A percentile compares a stretch with the other conserved stretches of the same genome.
Evolutionary conservation across 345 rosid genomes (phyloP).

Genomic region (Physaria fendleri): DNA sequence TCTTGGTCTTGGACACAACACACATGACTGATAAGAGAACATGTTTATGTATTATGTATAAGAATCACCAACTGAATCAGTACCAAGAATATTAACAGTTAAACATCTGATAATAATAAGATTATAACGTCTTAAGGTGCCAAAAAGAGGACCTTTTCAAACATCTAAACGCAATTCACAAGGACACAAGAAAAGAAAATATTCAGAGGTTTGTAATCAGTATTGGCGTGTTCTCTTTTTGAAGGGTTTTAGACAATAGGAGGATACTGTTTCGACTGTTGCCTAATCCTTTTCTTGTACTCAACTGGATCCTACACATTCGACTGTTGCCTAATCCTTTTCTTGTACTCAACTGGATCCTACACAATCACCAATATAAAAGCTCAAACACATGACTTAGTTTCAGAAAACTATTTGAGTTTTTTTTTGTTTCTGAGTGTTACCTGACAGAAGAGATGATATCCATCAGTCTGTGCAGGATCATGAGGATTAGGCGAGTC

Average conservation of each 20-base stretch:
- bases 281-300: slow-evolving; percentile 82
- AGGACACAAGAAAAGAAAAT: slow-evolving; percentile 10
- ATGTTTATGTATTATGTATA: too few relatives aligned
- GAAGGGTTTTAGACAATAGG: slow-evolving; percentile 40
- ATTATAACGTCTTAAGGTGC: too few relatives aligned
- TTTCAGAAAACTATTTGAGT: slow-evolving; percentile 34
- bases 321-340: slow-evolving; percentile 66
- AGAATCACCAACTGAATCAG: too few relatives aligned
- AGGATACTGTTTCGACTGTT: slow-evolving; percentile 89
- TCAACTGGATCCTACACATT: slow-evolving; percentile 59
- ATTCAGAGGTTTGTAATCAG: slow-evolving; percentile 23
- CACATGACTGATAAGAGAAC: too few relatives aligned
- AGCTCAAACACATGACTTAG: not conserved
- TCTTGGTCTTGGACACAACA: too few relatives aligned
- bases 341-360: slow-evolving; percentile 83
- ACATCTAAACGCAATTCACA: slow-evolving; percentile 23
- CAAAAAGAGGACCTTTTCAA: slow-evolving; percentile 21
- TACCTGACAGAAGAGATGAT: slow-evolving; percentile 85
- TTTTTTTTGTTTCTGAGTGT: slow-evolving; percentile 46
- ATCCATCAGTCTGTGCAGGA: slow-evolving; percentile 91
- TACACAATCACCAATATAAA: slow-evolving; percentile 26
- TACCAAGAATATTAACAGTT: too few relatives aligned
- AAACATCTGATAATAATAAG: too few relatives aligned
- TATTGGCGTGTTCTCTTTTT: slow-evolving; percentile 9
- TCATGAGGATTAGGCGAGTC: slow-evolving; percentile 84